A percentile compares a stretch with the other conserved stretches of the same genome.
Conservation (phyloP, 192 early-diverging fungal species). For the Coemansia reversa region DNA sequence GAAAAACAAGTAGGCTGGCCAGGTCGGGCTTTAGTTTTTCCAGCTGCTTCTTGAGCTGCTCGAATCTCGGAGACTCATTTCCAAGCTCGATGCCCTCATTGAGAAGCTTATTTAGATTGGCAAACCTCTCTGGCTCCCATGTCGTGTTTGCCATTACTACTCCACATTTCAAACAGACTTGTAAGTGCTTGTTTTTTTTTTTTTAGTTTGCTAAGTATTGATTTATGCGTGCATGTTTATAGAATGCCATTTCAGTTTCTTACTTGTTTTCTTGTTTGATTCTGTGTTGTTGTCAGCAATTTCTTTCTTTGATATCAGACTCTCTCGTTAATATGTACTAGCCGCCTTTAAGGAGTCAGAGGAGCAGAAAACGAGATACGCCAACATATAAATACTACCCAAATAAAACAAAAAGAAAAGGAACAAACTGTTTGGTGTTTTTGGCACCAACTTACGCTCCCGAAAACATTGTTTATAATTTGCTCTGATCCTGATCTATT, state of each 20-base stretch:
- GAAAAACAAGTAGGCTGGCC: constrained; percentile 40
- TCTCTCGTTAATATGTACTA: neutral
- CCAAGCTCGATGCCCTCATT: constrained; percentile 32
- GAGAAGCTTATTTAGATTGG: constrained; percentile 45
- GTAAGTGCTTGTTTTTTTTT: neutral
- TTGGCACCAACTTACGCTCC: neutral
- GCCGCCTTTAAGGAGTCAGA: neutral
- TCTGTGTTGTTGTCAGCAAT: constrained; percentile 1
- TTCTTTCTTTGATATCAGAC: neutral
- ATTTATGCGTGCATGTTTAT: constrained; percentile 4
- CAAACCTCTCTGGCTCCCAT: constrained; percentile 53
- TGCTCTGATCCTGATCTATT: constrained; percentile 1
- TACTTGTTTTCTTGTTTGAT: constrained; percentile 1
- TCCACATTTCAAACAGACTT: constrained; percentile 5
- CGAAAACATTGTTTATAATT: constrained; percentile 5
- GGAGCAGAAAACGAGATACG: constrained; percentile 5
- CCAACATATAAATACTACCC: constrained; percentile 1
- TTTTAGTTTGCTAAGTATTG: constrained; percentile 7
- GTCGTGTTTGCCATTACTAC: constrained; percentile 45
- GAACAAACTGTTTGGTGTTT: constrained; percentile 3
- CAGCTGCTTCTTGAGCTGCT: constrained; percentile 41
- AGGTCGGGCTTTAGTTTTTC: constrained; percentile 42
- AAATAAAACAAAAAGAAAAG: constrained; percentile 9
- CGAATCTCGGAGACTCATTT: constrained; percentile 36
- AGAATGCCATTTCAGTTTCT: constrained; percentile 3